phyloP scores from a whole-genome alignment of 148 eudicot species.

The Nepenthes mirabilis region DNA sequence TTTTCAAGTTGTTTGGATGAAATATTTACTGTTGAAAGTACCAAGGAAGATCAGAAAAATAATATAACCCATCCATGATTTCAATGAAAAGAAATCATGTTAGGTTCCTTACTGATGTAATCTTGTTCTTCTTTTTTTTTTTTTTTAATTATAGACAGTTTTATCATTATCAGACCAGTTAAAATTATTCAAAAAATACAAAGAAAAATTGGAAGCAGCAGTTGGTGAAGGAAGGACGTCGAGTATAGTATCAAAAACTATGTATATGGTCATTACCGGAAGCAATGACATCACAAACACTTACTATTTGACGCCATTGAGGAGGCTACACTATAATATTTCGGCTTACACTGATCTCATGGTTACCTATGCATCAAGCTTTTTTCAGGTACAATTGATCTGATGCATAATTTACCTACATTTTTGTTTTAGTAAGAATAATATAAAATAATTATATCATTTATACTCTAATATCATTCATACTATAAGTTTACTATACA shows the following conservation, averaged over 20 bases:
- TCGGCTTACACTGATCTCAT: neutral
- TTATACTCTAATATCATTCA: too few relatives aligned
- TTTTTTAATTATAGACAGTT: neutral
- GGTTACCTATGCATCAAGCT: neutral
- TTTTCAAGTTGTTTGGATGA: too few relatives aligned
- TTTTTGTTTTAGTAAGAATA: too few relatives aligned
- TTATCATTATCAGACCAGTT: neutral
- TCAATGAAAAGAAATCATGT: too few relatives aligned
- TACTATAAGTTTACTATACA: too few relatives aligned
- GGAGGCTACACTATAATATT: neutral
- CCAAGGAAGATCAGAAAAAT: too few relatives aligned
- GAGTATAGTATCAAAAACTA: neutral
- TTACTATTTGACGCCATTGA: neutral
- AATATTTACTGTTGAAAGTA: too few relatives aligned
- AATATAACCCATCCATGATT: too few relatives aligned
- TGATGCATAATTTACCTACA: too few relatives aligned
- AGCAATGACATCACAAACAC: neutral
- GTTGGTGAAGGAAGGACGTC: neutral
- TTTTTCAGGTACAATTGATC: neutral
- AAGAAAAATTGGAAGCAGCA: neutral
- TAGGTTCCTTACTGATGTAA: neutral
- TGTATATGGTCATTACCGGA: neutral
- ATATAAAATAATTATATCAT: too few relatives aligned
- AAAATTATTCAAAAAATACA: neutral
- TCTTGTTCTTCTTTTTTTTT: neutral